Percentiles rank a stretch among this genome's conserved stretches.
Conservation (phyloP, 1,139 yeast species). For the Arxiozyma heterogenica region DNA sequence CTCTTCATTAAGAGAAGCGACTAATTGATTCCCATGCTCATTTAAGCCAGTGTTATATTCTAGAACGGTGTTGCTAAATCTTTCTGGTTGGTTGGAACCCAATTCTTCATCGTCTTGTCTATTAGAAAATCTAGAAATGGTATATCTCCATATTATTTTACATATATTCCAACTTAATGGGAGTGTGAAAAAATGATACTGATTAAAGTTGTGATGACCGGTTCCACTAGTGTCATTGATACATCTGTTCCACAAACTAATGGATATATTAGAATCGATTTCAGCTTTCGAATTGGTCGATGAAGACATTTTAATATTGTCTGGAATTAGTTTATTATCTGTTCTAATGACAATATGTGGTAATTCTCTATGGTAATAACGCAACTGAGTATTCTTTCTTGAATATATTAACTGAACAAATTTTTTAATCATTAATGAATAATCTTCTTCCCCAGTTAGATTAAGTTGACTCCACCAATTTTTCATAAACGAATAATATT, state of each 20-base stretch:
- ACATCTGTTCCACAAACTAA: neutral
- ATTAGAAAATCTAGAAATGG: neutral
- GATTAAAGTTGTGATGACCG: neutral
- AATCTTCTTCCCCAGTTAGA: conserved; percentile 30
- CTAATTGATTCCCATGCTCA: neutral
- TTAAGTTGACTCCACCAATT: conserved; percentile 27
- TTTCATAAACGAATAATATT: conserved; percentile 22
- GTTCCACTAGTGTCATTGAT: neutral
- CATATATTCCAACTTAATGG: neutral
- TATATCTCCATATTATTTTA: neutral
- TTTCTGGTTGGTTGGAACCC: neutral
- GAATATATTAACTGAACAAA: conserved; percentile 23
- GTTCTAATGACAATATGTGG: neutral
- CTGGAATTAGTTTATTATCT: neutral
- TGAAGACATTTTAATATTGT: neutral
- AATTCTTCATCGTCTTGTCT: neutral
- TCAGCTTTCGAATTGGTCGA: neutral
- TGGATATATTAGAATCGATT: neutral
- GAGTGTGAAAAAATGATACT: neutral
- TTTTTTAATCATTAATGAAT: conserved; percentile 20
- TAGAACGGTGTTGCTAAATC: no score
- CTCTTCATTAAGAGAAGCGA: neutral
- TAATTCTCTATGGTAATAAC: conserved; percentile 8
- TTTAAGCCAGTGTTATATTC: neutral
- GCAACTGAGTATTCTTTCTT: conserved; percentile 16